Evolutionary conservation across 2,329 filamentous ascomycete genomes (phyloP).

Genomic region (Didymosphaeria variabile): DNA sequence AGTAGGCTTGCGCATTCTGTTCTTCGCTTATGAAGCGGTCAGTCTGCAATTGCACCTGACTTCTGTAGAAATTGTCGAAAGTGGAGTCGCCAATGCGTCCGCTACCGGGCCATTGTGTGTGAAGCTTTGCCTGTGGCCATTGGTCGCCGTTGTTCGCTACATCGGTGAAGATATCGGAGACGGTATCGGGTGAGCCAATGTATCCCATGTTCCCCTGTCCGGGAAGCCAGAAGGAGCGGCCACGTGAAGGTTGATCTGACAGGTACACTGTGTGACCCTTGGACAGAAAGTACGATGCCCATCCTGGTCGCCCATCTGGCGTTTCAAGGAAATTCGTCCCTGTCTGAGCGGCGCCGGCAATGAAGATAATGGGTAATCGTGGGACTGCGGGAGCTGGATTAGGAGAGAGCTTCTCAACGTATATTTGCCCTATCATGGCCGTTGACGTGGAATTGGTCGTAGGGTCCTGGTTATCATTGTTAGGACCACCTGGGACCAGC

Average conservation of each 20-base stretch:
- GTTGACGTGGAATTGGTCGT: conserved; percentile 12
- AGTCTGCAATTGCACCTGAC: conserved; percentile 51
- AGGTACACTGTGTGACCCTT: conserved; percentile 60
- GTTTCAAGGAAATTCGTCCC: conserved; percentile 53
- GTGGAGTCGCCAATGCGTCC: conserved; percentile 53
- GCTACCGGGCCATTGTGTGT: conserved; percentile 56
- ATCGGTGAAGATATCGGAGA: conserved; percentile 44
- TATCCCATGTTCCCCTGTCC: conserved; percentile 12
- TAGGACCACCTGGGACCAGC: conserved; percentile 14
- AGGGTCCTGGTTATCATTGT: conserved; percentile 7
- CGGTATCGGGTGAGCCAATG: conserved; percentile 34
- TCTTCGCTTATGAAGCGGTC: conserved; percentile 41
- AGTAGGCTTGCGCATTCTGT: conserved; percentile 51
- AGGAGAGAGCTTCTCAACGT: conserved; percentile 38
- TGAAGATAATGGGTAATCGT: conserved; percentile 40
- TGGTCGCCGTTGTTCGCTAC: conserved; percentile 29
- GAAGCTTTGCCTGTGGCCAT: conserved; percentile 55
- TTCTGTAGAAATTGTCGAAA: conserved; percentile 61
- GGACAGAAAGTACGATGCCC: conserved; percentile 59
- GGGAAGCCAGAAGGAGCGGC: conserved; percentile 56
- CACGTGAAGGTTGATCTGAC: conserved; percentile 58
- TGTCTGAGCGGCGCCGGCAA: conserved; percentile 39
- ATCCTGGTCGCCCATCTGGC: conserved; percentile 59
- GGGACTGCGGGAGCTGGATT: conserved; percentile 15
- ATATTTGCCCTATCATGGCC: conserved; percentile 35